Evolutionary conservation across 1,139 yeast genomes (phyloP).

Genomic region (Petasospora rhodanensis): DNA sequence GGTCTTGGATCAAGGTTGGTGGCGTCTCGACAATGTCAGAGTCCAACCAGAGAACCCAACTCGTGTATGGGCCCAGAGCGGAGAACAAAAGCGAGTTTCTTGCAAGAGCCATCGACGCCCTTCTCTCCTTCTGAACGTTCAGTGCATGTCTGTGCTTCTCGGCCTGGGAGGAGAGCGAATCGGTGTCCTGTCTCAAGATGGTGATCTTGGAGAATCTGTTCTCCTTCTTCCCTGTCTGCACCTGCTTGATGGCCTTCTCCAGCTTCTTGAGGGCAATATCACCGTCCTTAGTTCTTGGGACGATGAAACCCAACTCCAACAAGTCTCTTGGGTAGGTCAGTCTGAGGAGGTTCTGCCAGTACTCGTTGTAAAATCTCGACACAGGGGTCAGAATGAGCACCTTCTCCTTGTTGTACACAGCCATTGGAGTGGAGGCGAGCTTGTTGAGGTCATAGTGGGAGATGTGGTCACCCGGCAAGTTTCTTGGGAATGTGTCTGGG

Average conservation of each 20-base stretch:
- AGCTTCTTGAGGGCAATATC: conserved; percentile 67
- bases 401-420: conserved; percentile 71
- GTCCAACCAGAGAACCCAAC: conserved; percentile 96
- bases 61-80: conserved; percentile 81
- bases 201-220: conserved; percentile 74
- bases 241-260: conserved; percentile 68
- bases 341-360: conserved; percentile 78
- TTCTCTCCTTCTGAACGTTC: conserved; percentile 81
- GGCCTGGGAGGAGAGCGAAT: conserved; percentile 57
- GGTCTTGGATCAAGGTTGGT: conserved; percentile 72
- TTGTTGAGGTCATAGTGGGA: conserved; percentile 80
- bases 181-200: conserved; percentile 85
- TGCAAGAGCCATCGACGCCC: conserved; percentile 89
- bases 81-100: conserved; percentile 88
- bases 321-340: conserved; percentile 80
- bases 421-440: conserved; percentile 63
- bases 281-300: conserved; percentile 79
- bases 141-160: conserved; percentile 81
- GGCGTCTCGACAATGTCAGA: conserved; percentile 92
- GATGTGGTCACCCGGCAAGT: conserved; percentile 72
- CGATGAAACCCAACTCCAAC: conserved; percentile 84
- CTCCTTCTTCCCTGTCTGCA: conserved; percentile 54
- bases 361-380: conserved; percentile 75
- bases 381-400: conserved; percentile 84
- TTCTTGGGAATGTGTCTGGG: conserved; percentile 48